These are phyloP conservation scores for Backusella sp. DNA, from an alignment of 192 early-diverging fungal species.

Conservation along the genomic window DNA sequence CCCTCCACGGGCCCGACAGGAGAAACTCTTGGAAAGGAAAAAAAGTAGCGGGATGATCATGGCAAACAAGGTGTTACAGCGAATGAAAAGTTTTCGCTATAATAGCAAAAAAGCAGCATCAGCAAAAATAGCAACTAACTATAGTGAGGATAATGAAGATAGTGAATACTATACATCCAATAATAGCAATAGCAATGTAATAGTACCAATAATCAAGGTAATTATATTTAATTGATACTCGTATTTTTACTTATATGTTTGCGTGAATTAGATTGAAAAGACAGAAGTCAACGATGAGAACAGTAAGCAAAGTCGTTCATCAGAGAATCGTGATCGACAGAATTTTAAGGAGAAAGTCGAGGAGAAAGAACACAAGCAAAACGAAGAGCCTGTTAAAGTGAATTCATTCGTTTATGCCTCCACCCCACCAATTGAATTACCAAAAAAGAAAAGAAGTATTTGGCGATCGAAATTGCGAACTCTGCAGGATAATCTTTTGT, in stretches of 20 bases:
- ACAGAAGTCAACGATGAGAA: neutral
- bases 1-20: neutral
- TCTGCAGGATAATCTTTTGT: neutral
- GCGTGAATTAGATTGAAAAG: neutral
- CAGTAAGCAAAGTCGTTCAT: neutral
- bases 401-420: slow-evolving; percentile 1
- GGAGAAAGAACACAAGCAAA: neutral
- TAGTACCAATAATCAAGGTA: neutral
- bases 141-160: neutral
- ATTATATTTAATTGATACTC: neutral
- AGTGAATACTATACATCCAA: neutral
- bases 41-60: neutral
- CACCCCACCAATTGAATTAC: neutral
- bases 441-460: neutral
- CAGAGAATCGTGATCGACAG: neutral
- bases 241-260: neutral
- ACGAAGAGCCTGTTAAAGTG: neutral
- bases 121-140: neutral
- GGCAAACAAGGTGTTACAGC: neutral
- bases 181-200: neutral
- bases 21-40: neutral
- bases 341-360: neutral
- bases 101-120: neutral
- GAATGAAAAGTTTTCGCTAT: slow-evolving; percentile 5
- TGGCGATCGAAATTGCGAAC: neutral